Evolutionary conservation across 202 grass and related monocot genomes (phyloP).

Genomic region (Panicum virgatum): DNA sequence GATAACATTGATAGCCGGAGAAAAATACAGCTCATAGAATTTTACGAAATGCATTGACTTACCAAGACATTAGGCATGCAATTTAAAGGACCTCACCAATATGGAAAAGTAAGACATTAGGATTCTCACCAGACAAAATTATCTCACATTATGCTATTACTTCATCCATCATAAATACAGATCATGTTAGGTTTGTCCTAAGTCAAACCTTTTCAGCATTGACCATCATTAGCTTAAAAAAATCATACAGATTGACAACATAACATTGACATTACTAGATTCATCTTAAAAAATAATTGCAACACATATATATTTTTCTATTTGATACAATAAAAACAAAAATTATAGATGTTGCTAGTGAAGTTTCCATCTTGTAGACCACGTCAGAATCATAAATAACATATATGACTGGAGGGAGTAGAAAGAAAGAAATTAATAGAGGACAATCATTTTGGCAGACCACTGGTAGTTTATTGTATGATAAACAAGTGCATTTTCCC

Average conservation of each 20-base stretch:
- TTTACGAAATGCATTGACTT: neutral
- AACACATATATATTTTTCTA: neutral
- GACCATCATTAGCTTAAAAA: neutral
- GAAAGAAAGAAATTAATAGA: neutral
- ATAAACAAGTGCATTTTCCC: neutral
- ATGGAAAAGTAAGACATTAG: too few relatives aligned
- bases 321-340: neutral
- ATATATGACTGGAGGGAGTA: neutral
- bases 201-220: neutral
- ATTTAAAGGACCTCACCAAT: too few relatives aligned
- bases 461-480: neutral
- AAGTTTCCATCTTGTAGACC: neutral
- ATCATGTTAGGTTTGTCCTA: neutral
- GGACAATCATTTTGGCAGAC: neutral
- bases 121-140: neutral
- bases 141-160: neutral
- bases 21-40: neutral
- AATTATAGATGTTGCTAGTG: neutral
- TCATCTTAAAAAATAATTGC: neutral
- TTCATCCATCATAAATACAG: neutral
- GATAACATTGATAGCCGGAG: neutral
- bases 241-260: neutral
- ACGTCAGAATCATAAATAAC: too few relatives aligned
- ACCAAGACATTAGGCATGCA: too few relatives aligned
- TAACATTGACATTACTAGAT: neutral